A percentile compares a stretch with the other conserved stretches of the same genome.
phyloP scores from a whole-genome alignment of 805 yeast genomes.

The Candida adriatica region DNA sequence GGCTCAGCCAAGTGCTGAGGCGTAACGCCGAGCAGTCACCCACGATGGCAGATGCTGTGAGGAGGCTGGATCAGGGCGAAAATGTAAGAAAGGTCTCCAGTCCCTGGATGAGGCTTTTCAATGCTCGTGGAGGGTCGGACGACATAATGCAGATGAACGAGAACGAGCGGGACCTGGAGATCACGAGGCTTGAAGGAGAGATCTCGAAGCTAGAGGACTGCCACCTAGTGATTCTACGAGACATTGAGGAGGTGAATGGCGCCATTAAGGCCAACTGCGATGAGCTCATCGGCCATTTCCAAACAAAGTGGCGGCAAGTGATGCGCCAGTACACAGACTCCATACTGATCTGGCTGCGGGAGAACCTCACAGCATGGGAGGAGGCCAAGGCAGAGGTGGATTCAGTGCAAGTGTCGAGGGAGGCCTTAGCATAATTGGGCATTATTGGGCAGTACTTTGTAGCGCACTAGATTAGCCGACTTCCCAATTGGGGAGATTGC shows the following conservation, averaged over 20 bases:
- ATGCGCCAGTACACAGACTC: constrained; percentile 27
- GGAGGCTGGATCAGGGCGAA: constrained; percentile 24
- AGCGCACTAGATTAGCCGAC: too few species aligned
- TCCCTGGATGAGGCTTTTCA: constrained; percentile 23
- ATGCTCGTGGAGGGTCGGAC: constrained; percentile 8
- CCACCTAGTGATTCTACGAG: constrained; percentile 28
- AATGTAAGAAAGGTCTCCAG: constrained; percentile 15
- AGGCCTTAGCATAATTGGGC: too few species aligned
- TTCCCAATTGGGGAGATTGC: too few species aligned
- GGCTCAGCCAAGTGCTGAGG: constrained; percentile 27
- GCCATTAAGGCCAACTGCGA: constrained; percentile 27
- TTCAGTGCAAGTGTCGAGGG: constrained; percentile 10
- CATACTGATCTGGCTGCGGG: constrained; percentile 30
- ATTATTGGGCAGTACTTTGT: too few species aligned
- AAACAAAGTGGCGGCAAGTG: constrained; percentile 24
- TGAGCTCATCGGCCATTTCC: constrained; percentile 22
- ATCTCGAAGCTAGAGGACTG: constrained; percentile 33
- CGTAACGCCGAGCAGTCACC: constrained; percentile 30
- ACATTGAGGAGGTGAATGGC: constrained; percentile 29
- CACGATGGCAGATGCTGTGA: constrained; percentile 27
- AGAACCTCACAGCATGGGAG: constrained; percentile 33
- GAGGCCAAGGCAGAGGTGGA: constrained; percentile 26
- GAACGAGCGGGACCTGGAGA: constrained; percentile 31
- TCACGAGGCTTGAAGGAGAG: constrained; percentile 29
- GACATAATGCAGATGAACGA: constrained; percentile 25